These are phyloP conservation scores for Pyrenula massariospora DNA, from an alignment of 495 filamentous ascomycete genomes.

Conservation along the genomic window DNA sequence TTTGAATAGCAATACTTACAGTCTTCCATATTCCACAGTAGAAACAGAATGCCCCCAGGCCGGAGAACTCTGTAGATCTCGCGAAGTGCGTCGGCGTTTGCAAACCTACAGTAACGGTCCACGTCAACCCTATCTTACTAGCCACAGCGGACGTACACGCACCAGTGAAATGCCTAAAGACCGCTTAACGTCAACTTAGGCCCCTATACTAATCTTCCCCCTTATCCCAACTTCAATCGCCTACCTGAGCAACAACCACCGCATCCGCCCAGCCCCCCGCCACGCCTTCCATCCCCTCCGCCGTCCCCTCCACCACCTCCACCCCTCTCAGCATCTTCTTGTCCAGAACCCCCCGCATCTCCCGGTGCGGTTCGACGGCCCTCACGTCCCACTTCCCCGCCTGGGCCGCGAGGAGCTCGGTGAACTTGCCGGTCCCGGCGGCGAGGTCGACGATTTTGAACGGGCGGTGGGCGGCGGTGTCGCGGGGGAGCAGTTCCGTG, in stretches of 20 bases:
- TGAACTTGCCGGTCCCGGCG: constrained; percentile 57
- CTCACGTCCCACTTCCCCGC: constrained; percentile 41
- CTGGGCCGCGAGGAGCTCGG: constrained; percentile 39
- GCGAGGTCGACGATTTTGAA: constrained; percentile 49
- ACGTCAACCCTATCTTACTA: neutral
- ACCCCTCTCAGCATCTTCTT: constrained; percentile 39
- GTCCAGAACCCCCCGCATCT: constrained; percentile 44
- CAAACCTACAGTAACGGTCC: constrained; percentile 38
- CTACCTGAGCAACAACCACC: constrained; percentile 53
- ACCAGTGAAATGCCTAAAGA: constrained; percentile 50
- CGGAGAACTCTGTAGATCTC: constrained; percentile 47
- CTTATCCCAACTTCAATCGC: too few relatives aligned
- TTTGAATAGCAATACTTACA: constrained; percentile 25
- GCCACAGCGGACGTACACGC: constrained; percentile 10
- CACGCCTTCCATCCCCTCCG: constrained; percentile 35
- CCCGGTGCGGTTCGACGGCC: constrained; percentile 52
- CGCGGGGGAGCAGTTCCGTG: constrained; percentile 23
- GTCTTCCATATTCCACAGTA: constrained; percentile 60
- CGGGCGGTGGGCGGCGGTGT: constrained; percentile 22
- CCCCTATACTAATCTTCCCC: too few relatives aligned
- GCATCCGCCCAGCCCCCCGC: constrained; percentile 45
- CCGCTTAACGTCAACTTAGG: too few relatives aligned
- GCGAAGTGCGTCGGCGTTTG: constrained; percentile 38
- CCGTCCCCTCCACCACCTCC: constrained; percentile 37
- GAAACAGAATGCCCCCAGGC: constrained; percentile 36